Percentiles rank a stretch among this genome's conserved stretches.
Conservation (phyloP, 257 asterid genomes). For the Gynochthodes officinalis region DNA sequence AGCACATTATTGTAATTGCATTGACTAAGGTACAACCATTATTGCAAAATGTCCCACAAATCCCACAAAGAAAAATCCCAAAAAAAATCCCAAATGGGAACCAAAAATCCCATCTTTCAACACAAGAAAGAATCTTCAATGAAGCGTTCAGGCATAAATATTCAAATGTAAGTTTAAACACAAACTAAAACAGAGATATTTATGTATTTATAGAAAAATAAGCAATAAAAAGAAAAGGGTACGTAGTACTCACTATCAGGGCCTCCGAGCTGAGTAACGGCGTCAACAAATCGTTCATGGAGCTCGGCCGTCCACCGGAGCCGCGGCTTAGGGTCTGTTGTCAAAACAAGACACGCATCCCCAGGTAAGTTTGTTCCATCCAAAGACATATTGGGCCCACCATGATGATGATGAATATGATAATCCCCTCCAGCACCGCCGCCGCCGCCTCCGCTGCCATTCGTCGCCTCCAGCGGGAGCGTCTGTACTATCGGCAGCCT, state of each 20-base stretch:
- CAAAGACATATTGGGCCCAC: constrained; percentile 16
- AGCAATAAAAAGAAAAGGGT: not conserved
- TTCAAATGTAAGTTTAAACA: not conserved
- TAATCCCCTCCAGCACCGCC: constrained; percentile 32
- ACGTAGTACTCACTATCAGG: constrained; percentile 43
- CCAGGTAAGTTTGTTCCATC: constrained; percentile 35
- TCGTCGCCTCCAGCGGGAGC: constrained; percentile 41
- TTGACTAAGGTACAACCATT: constrained; percentile 8
- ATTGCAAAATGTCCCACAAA: constrained; percentile 9
- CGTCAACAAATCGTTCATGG: constrained; percentile 54
- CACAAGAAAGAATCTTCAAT: not conserved
- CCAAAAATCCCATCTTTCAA: not conserved
- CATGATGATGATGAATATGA: constrained; percentile 35
- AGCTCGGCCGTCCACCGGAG: constrained; percentile 68
- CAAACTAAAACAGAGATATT: not conserved
- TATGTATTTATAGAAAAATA: not conserved
- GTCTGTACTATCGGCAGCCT: constrained; percentile 20
- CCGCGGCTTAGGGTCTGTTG: constrained; percentile 55
- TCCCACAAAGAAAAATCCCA: not conserved
- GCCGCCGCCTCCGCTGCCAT: constrained; percentile 21
- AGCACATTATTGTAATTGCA: constrained; percentile 4
- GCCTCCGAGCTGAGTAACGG: constrained; percentile 60
- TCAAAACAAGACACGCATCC: constrained; percentile 46
- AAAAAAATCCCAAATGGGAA: not conserved
- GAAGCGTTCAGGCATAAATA: not conserved